phyloP scores from a whole-genome alignment of 441 rosid genomes.

The Metrosideros polymorpha region DNA sequence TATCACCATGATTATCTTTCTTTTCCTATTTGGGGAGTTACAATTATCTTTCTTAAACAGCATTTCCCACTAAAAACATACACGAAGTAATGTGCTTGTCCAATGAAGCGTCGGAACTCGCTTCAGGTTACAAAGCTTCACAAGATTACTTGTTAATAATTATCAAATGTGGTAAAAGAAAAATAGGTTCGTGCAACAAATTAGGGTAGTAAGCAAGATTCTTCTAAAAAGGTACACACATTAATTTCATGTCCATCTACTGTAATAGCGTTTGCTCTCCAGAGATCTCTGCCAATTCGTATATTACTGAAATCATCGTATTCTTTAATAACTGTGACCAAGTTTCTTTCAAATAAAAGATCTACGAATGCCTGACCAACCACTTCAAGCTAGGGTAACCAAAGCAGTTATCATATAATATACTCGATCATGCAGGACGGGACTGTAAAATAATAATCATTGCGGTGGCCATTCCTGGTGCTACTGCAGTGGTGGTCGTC shows the following conservation, averaged over 20 bases:
- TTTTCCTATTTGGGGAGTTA: background rate
- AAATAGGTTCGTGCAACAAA: background rate
- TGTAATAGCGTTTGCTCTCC: background rate
- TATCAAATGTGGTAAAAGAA: background rate
- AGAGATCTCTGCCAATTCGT: background rate
- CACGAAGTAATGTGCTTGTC: background rate
- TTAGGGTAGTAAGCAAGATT: background rate
- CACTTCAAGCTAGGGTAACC: background rate
- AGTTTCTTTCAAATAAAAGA: background rate
- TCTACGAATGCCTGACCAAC: background rate
- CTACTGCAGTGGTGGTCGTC: background rate
- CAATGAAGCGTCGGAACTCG: background rate
- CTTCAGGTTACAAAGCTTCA: background rate
- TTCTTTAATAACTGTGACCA: background rate
- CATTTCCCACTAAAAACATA: background rate
- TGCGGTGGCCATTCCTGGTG: background rate
- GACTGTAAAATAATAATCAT: background rate
- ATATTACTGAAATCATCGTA: background rate
- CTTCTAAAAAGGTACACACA: background rate
- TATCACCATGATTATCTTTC: background rate
- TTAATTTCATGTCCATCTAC: background rate
- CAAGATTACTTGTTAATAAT: background rate
- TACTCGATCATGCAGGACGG: background rate
- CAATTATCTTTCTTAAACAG: background rate
- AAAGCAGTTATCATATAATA: background rate